Evolutionary conservation across 2,329 filamentous ascomycete genomes (phyloP).

Genomic region (Penicillium glabrum): DNA sequence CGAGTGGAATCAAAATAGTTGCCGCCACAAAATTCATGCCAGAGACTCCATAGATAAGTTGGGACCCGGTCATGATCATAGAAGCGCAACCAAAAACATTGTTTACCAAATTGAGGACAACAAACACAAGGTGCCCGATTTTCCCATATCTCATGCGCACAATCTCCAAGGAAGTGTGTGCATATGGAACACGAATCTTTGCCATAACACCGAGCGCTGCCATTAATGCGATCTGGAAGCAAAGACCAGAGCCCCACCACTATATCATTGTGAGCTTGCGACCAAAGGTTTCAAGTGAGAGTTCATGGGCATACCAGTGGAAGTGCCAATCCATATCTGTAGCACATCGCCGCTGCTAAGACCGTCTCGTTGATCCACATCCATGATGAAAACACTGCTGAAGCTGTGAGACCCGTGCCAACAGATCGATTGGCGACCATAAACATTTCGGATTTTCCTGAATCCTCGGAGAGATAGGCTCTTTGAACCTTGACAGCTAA

Average conservation of each 20-base stretch:
- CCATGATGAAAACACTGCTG: slow-evolving; percentile 41
- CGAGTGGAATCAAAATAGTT: slow-evolving; percentile 47
- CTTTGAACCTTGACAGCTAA: slow-evolving; percentile 48
- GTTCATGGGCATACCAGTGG: slow-evolving; percentile 27
- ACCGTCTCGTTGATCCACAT: slow-evolving; percentile 43
- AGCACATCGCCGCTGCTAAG: slow-evolving; percentile 34
- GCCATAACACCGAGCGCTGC: slow-evolving; percentile 50
- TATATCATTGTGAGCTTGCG: slow-evolving; percentile 1
- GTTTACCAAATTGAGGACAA: slow-evolving; percentile 43
- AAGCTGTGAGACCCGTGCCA: slow-evolving; percentile 38
- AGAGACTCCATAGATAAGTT: slow-evolving; percentile 48
- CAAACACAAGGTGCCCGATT: slow-evolving; percentile 42
- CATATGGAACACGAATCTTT: slow-evolving; percentile 52
- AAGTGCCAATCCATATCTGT: slow-evolving; percentile 36
- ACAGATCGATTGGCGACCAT: slow-evolving; percentile 42
- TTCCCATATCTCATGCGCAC: slow-evolving; percentile 50
- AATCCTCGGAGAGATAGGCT: slow-evolving; percentile 30
- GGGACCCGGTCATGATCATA: slow-evolving; percentile 49
- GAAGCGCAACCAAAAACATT: slow-evolving; percentile 48
- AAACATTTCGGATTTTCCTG: slow-evolving; percentile 44
- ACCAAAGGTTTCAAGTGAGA: neutral
- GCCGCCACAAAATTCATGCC: slow-evolving; percentile 52
- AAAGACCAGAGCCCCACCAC: slow-evolving; percentile 43
- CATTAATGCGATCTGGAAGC: slow-evolving; percentile 53
- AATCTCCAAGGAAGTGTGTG: slow-evolving; percentile 53